phyloP scores from a whole-genome alignment of 2,329 filamentous ascomycete genomes.

The Aureobasidium sp. region DNA sequence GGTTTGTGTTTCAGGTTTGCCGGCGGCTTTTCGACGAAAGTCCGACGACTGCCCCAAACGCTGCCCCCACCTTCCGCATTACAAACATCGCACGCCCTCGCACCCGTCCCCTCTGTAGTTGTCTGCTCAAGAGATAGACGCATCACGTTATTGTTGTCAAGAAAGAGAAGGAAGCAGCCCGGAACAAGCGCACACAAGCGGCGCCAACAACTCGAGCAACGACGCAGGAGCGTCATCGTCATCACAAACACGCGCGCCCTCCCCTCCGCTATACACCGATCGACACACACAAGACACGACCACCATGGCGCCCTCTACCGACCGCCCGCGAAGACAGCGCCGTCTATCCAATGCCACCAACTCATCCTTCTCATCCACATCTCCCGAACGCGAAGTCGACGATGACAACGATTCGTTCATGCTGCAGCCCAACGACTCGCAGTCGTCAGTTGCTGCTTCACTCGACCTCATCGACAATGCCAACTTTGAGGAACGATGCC shows the following conservation, averaged over 20 bases:
- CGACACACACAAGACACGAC: not conserved
- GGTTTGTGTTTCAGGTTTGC: not conserved
- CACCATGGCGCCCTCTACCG: constrained; percentile 8
- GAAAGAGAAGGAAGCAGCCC: not conserved
- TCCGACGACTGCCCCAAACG: constrained; percentile 1
- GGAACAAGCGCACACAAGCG: not conserved
- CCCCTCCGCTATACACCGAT: not conserved
- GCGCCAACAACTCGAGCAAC: not conserved
- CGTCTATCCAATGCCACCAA: constrained; percentile 25
- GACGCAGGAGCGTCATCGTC: not conserved
- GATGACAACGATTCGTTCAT: constrained; percentile 92
- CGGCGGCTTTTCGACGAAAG: not conserved
- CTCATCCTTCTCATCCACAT: constrained; percentile 61
- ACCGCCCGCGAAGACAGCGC: constrained; percentile 15
- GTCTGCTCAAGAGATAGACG: not conserved
- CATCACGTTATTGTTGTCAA: not conserved
- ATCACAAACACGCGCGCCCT: not conserved
- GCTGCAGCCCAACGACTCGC: constrained; percentile 74
- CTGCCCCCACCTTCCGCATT: not conserved
- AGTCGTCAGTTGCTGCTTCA: constrained; percentile 79
- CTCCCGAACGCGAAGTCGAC: constrained; percentile 67
- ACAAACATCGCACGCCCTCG: not conserved
- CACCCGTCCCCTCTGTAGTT: not conserved
- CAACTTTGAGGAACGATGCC: constrained; percentile 41
- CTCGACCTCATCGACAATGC: constrained; percentile 61